phyloP scores from a whole-genome alignment of 2,329 filamentous ascomycete genomes.

The Cladosporium sp. region DNA sequence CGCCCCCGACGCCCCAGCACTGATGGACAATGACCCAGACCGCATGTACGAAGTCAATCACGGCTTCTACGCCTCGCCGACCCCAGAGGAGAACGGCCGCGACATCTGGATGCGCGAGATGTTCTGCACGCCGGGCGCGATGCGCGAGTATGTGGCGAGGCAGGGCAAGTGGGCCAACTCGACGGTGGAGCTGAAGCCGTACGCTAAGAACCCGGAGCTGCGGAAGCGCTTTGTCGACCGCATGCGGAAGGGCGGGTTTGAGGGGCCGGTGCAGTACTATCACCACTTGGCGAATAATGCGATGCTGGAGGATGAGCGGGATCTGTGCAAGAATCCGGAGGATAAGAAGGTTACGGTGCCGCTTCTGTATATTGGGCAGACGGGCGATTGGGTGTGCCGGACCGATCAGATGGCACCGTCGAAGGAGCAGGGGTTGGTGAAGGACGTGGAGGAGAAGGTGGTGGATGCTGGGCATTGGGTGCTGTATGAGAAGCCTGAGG shows the following conservation, averaged over 20 bases:
- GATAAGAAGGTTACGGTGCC: constrained; percentile 33
- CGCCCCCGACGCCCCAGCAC: constrained; percentile 32
- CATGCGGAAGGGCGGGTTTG: constrained; percentile 31
- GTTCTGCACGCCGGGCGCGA: constrained; percentile 32
- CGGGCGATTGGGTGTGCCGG: constrained; percentile 31
- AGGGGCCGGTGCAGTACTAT: constrained; percentile 35
- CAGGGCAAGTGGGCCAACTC: constrained; percentile 19
- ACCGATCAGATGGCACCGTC: constrained; percentile 25
- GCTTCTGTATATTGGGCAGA: constrained; percentile 31
- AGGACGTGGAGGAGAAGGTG: constrained; percentile 28
- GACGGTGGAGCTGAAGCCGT: constrained; percentile 26
- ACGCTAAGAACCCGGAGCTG: constrained; percentile 28
- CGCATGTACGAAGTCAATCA: constrained; percentile 19
- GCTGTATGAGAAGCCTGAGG: constrained; percentile 31
- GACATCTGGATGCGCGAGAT: constrained; percentile 32
- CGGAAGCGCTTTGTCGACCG: constrained; percentile 31
- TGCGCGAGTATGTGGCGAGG: constrained; percentile 25
- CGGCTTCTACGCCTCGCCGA: constrained; percentile 13
- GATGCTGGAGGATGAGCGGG: constrained; percentile 23
- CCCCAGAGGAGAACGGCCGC: constrained; percentile 19
- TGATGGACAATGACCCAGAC: constrained; percentile 28
- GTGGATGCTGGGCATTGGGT: constrained; percentile 34
- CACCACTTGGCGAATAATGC: constrained; percentile 25
- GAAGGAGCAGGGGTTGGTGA: constrained; percentile 25
- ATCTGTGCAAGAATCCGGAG: constrained; percentile 20